phyloP scores from a whole-genome alignment of 441 rosid species.

The Omphalea diandra region DNA sequence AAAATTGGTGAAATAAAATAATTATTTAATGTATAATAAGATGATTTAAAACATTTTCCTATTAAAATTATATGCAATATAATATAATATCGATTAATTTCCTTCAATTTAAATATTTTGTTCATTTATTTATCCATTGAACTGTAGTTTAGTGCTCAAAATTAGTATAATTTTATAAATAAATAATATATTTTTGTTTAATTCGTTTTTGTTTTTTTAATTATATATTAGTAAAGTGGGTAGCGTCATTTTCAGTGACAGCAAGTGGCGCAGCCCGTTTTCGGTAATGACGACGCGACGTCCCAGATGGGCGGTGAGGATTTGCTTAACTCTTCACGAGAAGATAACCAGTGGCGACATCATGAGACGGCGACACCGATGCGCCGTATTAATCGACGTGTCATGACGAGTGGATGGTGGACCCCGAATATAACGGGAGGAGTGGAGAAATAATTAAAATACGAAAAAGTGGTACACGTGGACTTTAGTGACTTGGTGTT shows the following conservation, averaged over 20 bases:
- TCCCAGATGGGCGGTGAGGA: not conserved
- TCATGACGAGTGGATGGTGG: not conserved
- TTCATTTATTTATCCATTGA: no score
- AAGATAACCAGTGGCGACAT: not conserved
- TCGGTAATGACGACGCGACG: not conserved
- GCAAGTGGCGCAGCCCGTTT: not conserved
- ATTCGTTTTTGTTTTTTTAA: no score
- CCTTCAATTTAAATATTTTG: no score
- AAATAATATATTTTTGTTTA: no score
- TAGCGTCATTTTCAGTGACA: not conserved
- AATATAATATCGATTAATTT: no score
- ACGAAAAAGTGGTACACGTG: not conserved
- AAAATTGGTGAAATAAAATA: no score
- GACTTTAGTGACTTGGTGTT: constrained; percentile 14
- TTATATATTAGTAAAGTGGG: not conserved
- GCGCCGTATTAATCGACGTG: not conserved
- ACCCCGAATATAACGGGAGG: not conserved
- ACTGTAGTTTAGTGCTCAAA: no score
- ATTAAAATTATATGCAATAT: no score
- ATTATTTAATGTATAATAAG: no score
- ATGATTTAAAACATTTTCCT: no score
- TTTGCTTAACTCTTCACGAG: not conserved
- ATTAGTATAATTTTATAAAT: no score
- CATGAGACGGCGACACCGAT: not conserved
- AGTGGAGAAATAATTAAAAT: not conserved